Percentiles rank a stretch among this genome's conserved stretches.
These are phyloP conservation scores for Eucalyptus viminalis DNA, from an alignment of 345 rosid genomes.

Conservation along the genomic window DNA sequence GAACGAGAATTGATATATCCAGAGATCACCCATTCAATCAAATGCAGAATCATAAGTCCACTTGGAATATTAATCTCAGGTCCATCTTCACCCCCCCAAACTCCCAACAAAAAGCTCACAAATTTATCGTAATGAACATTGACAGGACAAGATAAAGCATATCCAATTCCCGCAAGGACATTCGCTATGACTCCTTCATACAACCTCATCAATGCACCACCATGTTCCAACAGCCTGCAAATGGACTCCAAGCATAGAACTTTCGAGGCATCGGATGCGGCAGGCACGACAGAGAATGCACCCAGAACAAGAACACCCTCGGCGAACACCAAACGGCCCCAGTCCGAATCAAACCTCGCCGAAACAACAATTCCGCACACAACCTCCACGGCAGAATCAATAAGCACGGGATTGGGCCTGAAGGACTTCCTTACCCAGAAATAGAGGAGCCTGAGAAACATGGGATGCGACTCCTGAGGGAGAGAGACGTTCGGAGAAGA, in stretches of 20 bases:
- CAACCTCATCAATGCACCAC: conserved; percentile 12
- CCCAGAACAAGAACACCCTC: conserved; percentile 62
- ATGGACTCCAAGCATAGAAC: conserved; percentile 44
- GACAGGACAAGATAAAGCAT: conserved; percentile 53
- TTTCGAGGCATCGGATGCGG: conserved; percentile 42
- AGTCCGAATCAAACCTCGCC: conserved; percentile 6
- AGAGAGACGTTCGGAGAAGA: conserved; percentile 27
- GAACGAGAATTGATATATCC: conserved; percentile 37
- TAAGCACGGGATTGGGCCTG: conserved; percentile 42
- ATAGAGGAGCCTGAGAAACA: conserved; percentile 61
- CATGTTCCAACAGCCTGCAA: conserved; percentile 46
- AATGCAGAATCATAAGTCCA: conserved; percentile 79
- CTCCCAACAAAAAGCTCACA: conserved; percentile 41
- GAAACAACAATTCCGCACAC: conserved; percentile 22
- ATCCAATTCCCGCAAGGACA: conserved; percentile 81
- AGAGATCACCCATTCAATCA: conserved; percentile 72
- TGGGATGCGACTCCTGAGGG: conserved; percentile 47
- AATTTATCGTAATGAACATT: conserved; percentile 27
- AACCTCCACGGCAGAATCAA: conserved; percentile 53
- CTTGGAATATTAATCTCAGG: conserved; percentile 28
- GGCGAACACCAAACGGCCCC: conserved; percentile 32
- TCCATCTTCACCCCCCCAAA: conserved; percentile 55
- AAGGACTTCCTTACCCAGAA: conserved; percentile 83
- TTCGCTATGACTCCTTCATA: conserved; percentile 21
- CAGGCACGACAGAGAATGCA: conserved; percentile 48